Evolutionary conservation across 108 stramenopile species (phyloP).

Genomic region (Nitzschia inconspicua): DNA sequence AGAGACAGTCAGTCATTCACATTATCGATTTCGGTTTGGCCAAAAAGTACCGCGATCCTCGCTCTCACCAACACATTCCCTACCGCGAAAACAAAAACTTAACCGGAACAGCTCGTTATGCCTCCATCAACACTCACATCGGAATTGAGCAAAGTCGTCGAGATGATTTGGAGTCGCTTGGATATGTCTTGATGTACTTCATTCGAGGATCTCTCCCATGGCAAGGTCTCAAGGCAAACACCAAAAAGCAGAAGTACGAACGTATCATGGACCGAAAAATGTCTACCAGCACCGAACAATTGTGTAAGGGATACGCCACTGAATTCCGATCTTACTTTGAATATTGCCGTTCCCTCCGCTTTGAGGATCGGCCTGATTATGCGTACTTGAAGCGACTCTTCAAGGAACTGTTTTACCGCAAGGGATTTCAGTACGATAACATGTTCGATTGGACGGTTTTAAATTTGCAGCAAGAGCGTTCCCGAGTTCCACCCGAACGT

Average conservation of each 20-base stretch:
- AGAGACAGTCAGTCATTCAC: conserved; percentile 95
- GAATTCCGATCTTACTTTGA: conserved; percentile 99
- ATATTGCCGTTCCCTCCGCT: conserved; percentile 96
- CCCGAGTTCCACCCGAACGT: conserved; percentile 74
- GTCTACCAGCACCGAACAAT: conserved; percentile 96
- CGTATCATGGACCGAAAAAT: conserved; percentile 99
- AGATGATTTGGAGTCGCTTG: conserved; percentile 98
- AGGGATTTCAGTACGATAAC: conserved; percentile 99
- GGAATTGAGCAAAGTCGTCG: conserved; percentile 96
- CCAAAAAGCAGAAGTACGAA: conserved; percentile 99
- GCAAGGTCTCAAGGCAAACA: conserved; percentile 99
- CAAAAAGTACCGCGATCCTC: conserved; percentile 99
- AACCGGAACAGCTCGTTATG: conserved; percentile 99
- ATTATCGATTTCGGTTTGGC: conserved; percentile 99
- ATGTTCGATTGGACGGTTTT: conserved; percentile 99
- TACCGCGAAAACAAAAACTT: conserved; percentile 99
- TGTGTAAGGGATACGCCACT: conserved; percentile 99
- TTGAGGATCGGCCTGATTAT: conserved; percentile 99
- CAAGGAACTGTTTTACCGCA: conserved; percentile 96
- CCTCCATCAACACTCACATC: conserved; percentile 98
- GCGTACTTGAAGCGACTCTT: conserved; percentile 97
- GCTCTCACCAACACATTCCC: conserved; percentile 98
- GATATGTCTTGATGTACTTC: conserved; percentile 99
- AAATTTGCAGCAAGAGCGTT: conserved; percentile 90
- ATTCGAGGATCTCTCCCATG: conserved; percentile 97